phyloP scores from a whole-genome alignment of 371 early-diverging fungal genomes.

The Amoeboaphelidium protococcarum region DNA sequence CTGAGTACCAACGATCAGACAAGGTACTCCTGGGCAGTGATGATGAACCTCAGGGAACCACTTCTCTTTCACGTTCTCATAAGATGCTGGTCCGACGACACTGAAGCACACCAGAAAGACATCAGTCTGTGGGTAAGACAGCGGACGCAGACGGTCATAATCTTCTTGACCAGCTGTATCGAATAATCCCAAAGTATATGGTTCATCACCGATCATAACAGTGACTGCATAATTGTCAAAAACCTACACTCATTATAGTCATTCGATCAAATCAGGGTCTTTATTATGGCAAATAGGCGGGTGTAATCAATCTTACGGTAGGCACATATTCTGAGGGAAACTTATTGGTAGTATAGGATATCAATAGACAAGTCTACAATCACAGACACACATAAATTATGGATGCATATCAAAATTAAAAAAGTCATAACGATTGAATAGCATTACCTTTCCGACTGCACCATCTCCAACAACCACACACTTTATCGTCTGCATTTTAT shows the following conservation, averaged over 20 bases:
- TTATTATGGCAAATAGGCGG: too few relatives aligned
- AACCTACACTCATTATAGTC: constrained; percentile 24
- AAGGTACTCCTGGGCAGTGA: constrained; percentile 90
- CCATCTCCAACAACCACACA: constrained; percentile 96
- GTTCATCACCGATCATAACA: constrained; percentile 87
- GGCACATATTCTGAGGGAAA: constrained; percentile 96
- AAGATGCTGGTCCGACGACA: constrained; percentile 78
- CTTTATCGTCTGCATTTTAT: constrained; percentile 79
- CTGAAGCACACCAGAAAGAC: constrained; percentile 87
- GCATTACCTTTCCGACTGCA: constrained; percentile 76
- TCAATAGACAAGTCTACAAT: constrained; percentile 66
- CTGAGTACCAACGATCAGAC: constrained; percentile 87
- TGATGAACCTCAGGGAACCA: constrained; percentile 72
- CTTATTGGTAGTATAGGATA: constrained; percentile 94
- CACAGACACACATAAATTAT: not conserved
- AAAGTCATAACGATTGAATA: not conserved
- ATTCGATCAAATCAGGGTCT: too few relatives aligned
- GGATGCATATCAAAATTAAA: not conserved
- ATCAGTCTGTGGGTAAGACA: constrained; percentile 56
- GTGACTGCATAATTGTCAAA: constrained; percentile 98
- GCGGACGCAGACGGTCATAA: constrained; percentile 86
- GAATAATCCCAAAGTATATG: constrained; percentile 69
- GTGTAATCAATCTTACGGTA: constrained; percentile 37
- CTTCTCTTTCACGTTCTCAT: constrained; percentile 24
- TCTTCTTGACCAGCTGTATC: constrained; percentile 97